Percentiles rank a stretch among this genome's conserved stretches.
These are phyloP conservation scores for Akanthomyces uredinophilus DNA, from an alignment of 2,329 filamentous ascomycete species.

Conservation along the genomic window DNA sequence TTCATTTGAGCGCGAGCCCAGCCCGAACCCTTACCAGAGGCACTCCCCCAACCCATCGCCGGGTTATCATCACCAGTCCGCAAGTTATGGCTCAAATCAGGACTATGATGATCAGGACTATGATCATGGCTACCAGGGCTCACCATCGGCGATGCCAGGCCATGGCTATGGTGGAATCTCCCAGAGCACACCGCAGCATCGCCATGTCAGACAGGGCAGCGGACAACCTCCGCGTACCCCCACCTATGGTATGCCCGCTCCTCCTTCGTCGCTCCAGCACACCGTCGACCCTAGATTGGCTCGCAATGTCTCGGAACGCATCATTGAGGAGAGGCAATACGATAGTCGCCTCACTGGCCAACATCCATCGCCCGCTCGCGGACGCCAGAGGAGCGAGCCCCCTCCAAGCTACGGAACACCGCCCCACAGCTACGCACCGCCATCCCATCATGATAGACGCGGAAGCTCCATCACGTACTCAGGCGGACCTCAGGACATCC, in stretches of 20 bases:
- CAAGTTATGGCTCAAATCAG: neutral
- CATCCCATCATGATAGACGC: constrained; percentile 42
- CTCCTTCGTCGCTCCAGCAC: constrained; percentile 56
- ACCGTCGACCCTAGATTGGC: constrained; percentile 53
- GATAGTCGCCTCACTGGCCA: constrained; percentile 41
- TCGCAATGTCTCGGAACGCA: constrained; percentile 53
- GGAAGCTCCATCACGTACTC: constrained; percentile 34
- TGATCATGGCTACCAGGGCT: constrained; percentile 3
- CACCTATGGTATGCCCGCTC: constrained; percentile 39
- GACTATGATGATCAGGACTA: constrained; percentile 4
- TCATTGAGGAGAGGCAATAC: constrained; percentile 49
- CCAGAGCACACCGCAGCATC: constrained; percentile 18
- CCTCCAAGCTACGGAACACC: constrained; percentile 24
- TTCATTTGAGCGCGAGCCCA: constrained; percentile 8
- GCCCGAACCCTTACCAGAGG: constrained; percentile 13
- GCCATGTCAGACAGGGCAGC: constrained; percentile 22
- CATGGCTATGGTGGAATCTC: constrained; percentile 16
- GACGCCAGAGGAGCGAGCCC: constrained; percentile 32
- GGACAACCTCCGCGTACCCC: constrained; percentile 19
- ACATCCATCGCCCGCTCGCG: constrained; percentile 37
- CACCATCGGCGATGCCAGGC: constrained; percentile 17
- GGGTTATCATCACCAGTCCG: neutral
- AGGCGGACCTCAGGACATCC: constrained; percentile 22
- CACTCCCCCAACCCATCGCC: neutral
- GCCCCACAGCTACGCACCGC: constrained; percentile 31